A percentile compares a stretch with the other conserved stretches of the same genome.
phyloP scores from a whole-genome alignment of 257 asterid species.

The Solanum etuberosum region DNA sequence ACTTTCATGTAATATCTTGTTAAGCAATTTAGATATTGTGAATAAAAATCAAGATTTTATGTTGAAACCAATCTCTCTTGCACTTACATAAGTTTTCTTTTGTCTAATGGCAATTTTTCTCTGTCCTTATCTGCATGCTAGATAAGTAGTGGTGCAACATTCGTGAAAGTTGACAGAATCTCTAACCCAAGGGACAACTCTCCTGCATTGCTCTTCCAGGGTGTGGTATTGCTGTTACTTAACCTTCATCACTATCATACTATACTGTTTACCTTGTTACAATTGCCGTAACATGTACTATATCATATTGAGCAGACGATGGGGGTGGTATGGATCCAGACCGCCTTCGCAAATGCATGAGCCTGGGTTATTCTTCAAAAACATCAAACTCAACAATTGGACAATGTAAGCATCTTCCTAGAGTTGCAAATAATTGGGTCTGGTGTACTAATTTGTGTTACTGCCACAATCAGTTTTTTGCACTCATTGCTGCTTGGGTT shows the following conservation, averaged over 20 bases:
- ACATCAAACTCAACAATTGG: constrained; percentile 73
- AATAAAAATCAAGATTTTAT: not conserved
- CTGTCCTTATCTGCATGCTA: constrained; percentile 9
- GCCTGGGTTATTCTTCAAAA: constrained; percentile 90
- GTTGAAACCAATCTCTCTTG: not conserved
- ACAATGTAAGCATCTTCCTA: constrained; percentile 42
- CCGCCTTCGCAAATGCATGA: constrained; percentile 78
- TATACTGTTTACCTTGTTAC: not conserved
- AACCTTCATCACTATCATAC: not conserved
- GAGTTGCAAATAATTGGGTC: constrained; percentile 4
- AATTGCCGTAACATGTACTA: not conserved
- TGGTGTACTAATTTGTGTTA: not conserved
- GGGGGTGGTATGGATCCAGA: constrained; percentile 96
- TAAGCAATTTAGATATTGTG: not conserved
- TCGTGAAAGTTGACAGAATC: constrained; percentile 64
- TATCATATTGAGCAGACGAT: constrained; percentile 45
- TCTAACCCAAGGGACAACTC: constrained; percentile 65
- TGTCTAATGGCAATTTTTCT: not conserved
- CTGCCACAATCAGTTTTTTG: not conserved
- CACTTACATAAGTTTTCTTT: not conserved
- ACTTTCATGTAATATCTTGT: not conserved
- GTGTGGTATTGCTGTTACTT: constrained; percentile 21
- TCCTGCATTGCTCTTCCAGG: constrained; percentile 84
- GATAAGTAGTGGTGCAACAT: constrained; percentile 72
- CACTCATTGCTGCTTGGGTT: not conserved